Evolutionary conservation across 192 early-diverging fungal genomes (phyloP), one percentile per base, ranked within the genome.

Genomic region (Chytriomyces sp.): DNA sequence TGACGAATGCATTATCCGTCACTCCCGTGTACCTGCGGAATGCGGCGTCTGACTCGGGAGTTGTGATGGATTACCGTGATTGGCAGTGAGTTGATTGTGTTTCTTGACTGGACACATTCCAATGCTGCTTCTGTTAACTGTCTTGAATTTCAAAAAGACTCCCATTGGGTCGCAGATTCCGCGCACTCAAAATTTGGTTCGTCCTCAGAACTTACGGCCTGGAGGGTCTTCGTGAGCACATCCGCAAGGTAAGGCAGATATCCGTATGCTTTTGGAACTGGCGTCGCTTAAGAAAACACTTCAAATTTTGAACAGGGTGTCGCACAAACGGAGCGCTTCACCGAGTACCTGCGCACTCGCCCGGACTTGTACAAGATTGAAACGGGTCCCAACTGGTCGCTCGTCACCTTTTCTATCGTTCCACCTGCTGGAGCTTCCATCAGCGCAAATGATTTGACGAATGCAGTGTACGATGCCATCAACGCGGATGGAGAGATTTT

Each of bases 111-210:
- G 35, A 35, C 35, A 35, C 2, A 35, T 35, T 35, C 35, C 35
- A 35, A 35, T 35, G 35, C 35, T 35, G 35, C 35, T 35, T 35
- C 4, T 60, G 18, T 60, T 23, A 18, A 23, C 43, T 16, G 16
- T 28, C 23, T 16, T 35, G 35, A 35, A 35, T 2, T 35, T 35
- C 35, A 35, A 35, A 35, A 35, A 35, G 35, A 35, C 71, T 89
- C 11, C 84, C 86, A 0, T 80, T 91, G 0, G 89, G 90, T 0
- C 81, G 86, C 20, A 79, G 90, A 16, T 91, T 91, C 80, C 86
- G 90, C 6, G 71, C 89, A 8, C 81, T 91, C n/a, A 91, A 91
- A 77, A 79, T 88, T 18, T 91, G 89, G 90, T 90, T 88, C 82
- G 86, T 89, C 9, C 76, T 91, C 80, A 85, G 90, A 59, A 81